phyloP scores from a whole-genome alignment of 108 stramenopile species.

The Epipyxis sp. region DNA sequence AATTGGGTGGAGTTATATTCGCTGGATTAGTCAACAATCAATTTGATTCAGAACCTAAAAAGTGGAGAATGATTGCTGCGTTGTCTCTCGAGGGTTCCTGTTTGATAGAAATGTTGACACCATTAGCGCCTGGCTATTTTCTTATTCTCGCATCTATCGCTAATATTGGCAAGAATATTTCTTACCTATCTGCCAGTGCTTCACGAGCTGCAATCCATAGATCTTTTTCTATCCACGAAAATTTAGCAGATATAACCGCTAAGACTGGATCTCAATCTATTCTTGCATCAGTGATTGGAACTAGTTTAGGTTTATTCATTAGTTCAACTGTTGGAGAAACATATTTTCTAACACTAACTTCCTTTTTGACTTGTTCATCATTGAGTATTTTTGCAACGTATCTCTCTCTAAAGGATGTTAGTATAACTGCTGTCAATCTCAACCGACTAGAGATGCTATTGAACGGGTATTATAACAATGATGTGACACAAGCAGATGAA shows the following conservation, averaged over 20 bases:
- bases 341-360: slow-evolving; percentile 47
- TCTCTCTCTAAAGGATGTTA: slow-evolving; percentile 66
- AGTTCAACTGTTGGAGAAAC: slow-evolving; percentile 57
- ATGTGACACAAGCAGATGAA: not conserved
- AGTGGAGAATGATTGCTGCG: slow-evolving; percentile 81
- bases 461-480: not conserved
- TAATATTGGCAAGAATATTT: slow-evolving; percentile 93
- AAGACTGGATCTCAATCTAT: slow-evolving; percentile 89
- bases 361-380: slow-evolving; percentile 59
- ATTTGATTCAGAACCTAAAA: slow-evolving; percentile 81
- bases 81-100: slow-evolving; percentile 74
- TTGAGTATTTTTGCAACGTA: slow-evolving; percentile 73
- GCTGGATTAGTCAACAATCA: slow-evolving; percentile 71
- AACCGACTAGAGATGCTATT: slow-evolving; percentile 35
- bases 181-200: slow-evolving; percentile 80
- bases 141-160: slow-evolving; percentile 81
- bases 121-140: slow-evolving; percentile 65
- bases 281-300: slow-evolving; percentile 76
- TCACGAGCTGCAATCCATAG: slow-evolving; percentile 86
- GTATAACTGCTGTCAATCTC: slow-evolving; percentile 65
- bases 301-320: slow-evolving; percentile 74
- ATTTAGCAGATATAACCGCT: slow-evolving; percentile 94
- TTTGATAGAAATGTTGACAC: slow-evolving; percentile 76
- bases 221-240: slow-evolving; percentile 59
- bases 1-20: slow-evolving; percentile 85